A percentile compares a stretch with the other conserved stretches of the same genome.
These are phyloP conservation scores for Rhizophagus sp. DNA, from an alignment of 192 early-diverging fungal genomes.

Conservation along the genomic window DNA sequence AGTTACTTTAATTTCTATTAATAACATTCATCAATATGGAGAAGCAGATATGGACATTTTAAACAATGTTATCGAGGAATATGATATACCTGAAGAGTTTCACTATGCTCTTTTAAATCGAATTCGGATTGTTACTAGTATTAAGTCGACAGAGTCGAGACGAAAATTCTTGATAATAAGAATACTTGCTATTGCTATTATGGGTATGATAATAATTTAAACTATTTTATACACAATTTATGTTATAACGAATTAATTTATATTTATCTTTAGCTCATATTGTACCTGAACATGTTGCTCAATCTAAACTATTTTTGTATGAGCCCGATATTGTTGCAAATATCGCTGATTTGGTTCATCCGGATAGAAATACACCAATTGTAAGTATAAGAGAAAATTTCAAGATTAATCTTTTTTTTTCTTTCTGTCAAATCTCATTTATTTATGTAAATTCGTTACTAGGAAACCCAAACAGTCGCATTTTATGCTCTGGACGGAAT, in stretches of 20 bases:
- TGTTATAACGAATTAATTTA: background rate
- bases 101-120: slow-evolving; percentile 80
- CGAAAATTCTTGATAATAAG: slow-evolving; percentile 68
- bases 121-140: slow-evolving; percentile 71
- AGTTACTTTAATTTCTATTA: slow-evolving; percentile 57
- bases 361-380: slow-evolving; percentile 60
- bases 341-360: slow-evolving; percentile 75
- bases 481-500: slow-evolving; percentile 84
- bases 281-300: slow-evolving; percentile 58
- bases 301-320: slow-evolving; percentile 79
- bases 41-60: slow-evolving; percentile 58
- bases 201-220: slow-evolving; percentile 50
- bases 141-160: slow-evolving; percentile 51
- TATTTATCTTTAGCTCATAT: slow-evolving; percentile 50
- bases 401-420: background rate
- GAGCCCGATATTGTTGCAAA: slow-evolving; percentile 85
- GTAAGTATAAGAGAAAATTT: slow-evolving; percentile 39
- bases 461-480: slow-evolving; percentile 78
- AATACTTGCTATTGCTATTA: slow-evolving; percentile 76
- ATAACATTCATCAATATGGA: slow-evolving; percentile 38
- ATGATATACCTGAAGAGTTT: slow-evolving; percentile 71
- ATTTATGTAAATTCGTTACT: background rate
- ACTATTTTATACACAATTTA: background rate
- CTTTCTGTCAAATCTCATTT: background rate
- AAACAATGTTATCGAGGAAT: slow-evolving; percentile 59